Evolutionary conservation across 495 filamentous ascomycete species (phyloP).

Genomic region (Penicillium waksmanii): DNA sequence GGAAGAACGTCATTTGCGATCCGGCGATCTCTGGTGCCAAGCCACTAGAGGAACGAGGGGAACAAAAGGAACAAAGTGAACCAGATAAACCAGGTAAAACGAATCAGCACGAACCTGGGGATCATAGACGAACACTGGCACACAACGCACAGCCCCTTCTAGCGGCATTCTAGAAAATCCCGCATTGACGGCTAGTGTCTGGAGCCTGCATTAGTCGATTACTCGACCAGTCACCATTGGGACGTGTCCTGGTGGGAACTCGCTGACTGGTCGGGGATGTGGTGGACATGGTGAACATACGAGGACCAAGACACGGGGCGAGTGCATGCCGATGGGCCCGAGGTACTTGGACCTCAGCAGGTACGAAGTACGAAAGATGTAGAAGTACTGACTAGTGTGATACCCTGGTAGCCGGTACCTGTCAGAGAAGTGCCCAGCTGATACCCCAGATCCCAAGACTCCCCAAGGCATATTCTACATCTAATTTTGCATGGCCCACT

Average conservation of each 20-base stretch:
- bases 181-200: not conserved
- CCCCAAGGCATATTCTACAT: not conserved
- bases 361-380: not conserved
- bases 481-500: too few species aligned
- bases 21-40: not conserved
- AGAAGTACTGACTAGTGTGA: not conserved
- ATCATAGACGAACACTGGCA: too few species aligned
- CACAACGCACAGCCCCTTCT: slow-evolving; percentile 1
- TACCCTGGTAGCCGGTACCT: too few species aligned
- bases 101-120: not conserved
- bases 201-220: slow-evolving; percentile 13
- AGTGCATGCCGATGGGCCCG: not conserved
- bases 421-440: too few species aligned
- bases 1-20: slow-evolving; percentile 1
- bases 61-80: not conserved
- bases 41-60: not conserved
- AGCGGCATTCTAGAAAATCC: slow-evolving; percentile 3
- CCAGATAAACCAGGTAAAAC: not conserved
- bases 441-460: too few species aligned
- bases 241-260: not conserved
- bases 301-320: not conserved
- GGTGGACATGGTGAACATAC: not conserved
- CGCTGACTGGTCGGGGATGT: slow-evolving; percentile 3
- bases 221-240: slow-evolving; percentile 14
- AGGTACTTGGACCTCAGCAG: not conserved